phyloP scores from a whole-genome alignment of 345 rosid genomes.

The Ceriops zippeliana region DNA sequence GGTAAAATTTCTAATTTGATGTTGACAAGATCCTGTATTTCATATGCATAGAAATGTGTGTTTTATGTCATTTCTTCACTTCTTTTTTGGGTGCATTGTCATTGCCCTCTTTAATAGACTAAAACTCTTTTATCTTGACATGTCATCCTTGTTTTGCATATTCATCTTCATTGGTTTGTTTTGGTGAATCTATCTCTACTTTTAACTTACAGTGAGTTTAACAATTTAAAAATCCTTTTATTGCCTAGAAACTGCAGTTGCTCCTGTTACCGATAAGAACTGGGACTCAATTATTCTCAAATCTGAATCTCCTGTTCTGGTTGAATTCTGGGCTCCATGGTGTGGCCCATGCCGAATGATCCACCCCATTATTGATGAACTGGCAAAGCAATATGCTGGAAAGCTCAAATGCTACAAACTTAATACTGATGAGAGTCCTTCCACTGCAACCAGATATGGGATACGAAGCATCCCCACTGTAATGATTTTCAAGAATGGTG shows the following conservation, averaged over 20 bases:
- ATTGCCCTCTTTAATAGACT: too few relatives aligned
- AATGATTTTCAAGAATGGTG: slow-evolving; percentile 57
- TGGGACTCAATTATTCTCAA: slow-evolving; percentile 67
- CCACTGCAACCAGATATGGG: slow-evolving; percentile 51
- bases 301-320: slow-evolving; percentile 51
- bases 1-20: too few relatives aligned
- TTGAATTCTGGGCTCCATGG: slow-evolving; percentile 85
- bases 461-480: slow-evolving; percentile 70
- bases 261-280: slow-evolving; percentile 41
- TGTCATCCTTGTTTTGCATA: too few relatives aligned
- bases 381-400: slow-evolving; percentile 54
- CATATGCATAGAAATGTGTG: too few relatives aligned
- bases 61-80: too few relatives aligned
- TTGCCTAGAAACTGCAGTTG: slow-evolving; percentile 10
- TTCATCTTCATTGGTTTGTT: too few relatives aligned
- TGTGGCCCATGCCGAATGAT: slow-evolving; percentile 83
- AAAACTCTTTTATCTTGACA: too few relatives aligned
- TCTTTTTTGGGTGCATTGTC: too few relatives aligned
- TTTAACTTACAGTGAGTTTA: too few relatives aligned
- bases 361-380: slow-evolving; percentile 53
- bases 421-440: slow-evolving; percentile 67
- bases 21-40: too few relatives aligned
- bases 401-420: slow-evolving; percentile 66
- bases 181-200: too few relatives aligned
- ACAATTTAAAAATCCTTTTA: not conserved